Evolutionary conservation across 2,329 filamentous ascomycete genomes (phyloP), one percentile per base, ranked within the genome.

Genomic region (Atkinsonella texensis): DNA sequence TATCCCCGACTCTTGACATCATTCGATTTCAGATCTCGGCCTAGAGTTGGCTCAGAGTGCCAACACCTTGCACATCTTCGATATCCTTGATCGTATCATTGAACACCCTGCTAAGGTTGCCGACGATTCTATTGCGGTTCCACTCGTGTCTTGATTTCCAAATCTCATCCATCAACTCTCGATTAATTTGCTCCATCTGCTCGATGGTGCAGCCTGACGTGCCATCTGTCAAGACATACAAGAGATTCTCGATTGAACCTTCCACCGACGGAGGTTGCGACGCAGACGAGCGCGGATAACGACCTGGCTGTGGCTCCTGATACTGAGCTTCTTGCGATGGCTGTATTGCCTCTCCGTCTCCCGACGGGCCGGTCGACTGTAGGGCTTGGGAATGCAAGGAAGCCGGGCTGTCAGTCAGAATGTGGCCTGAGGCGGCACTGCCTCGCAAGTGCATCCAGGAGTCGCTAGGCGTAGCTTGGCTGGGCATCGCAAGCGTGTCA

Each of bases 151-250:
- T 79, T 54, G 78, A 79, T 54, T 76, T 76, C 93, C 93, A 98
- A 44, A 97, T 79, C 56, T 84, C 81, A 54, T 91, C 86, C 91
- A 97, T 97, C 56, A 97, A 73, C 58, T 85, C 82, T 8, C 89
- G 84, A 65, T 90, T 90, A 64, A 96, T 84, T 68, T 97, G 91
- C 72, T 97, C 91, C 18, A 98, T 73, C 66, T 98, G 91, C 69
- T 98, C 93, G 49, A 98, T 87, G 0, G 84, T 87, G 65, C 87
- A 87, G 1, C 87, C 88, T 18, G 80, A 83, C 2, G 87, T 91
- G 44, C 76, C 74, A 31, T 77, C 69, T 0, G 84, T 82, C 35
- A 95, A 71, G 39, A 80, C 73, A 0, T 74, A 65, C 52, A 89
- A 74, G 51, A 94, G 76, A 7, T 71, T 64, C 2, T 71, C 66